Base-by-base conservation (phyloP, 225 moss, liverwort and hornwort species). In the Lunularia cruciata region DNA sequence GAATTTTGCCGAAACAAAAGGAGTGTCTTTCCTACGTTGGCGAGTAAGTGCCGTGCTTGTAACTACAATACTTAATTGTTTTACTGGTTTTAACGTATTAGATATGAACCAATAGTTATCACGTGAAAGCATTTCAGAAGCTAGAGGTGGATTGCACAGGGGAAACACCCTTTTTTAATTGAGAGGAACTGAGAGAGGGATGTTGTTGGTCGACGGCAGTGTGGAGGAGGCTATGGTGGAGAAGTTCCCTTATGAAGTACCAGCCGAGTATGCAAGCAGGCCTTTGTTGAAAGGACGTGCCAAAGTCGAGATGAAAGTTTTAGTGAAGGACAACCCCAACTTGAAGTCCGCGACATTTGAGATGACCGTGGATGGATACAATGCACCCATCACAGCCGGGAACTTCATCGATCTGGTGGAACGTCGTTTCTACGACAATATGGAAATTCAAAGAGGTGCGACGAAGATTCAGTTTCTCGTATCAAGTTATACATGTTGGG, bases 381-480 rank as follows among this genome's bases (percentile, higher is more conserved):
- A 92, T 79, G 96, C 96, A 62, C 96, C 96, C 18, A 77, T 98
- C 63, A 92, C 96, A 32, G 92, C 96, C 13, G 96, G 96, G 2
- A 98, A 98, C 78, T 98, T 98, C 68, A 79, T 98, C 46, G 96
- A 98, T 54, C 81, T 92, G 47, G 92, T 98, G 25, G 76, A 80
- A 73, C 92, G 96, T 67, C 89, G 90, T 39, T 98, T 98, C 52
- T 98, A 98, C 59, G 89, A 98, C 65, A 92, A 90, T 73, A 98
- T 98, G 92, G 89, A 91, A 65, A 92, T 98, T 59, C 96, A 98
- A 83, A 82, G 96, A 85, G 77, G 96, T 98, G 56, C 27, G 6
- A 25, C 20, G 26, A 30, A 5, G 8, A 5, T 27, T 28, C 6
- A 16, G 57, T 27, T n/a, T n/a, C n/a, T n/a, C n/a, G n/a, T n/a